Base-by-base conservation (phyloP, 1,284 basidiomycete species). In the Leucoagaricus sp. region DNA sequence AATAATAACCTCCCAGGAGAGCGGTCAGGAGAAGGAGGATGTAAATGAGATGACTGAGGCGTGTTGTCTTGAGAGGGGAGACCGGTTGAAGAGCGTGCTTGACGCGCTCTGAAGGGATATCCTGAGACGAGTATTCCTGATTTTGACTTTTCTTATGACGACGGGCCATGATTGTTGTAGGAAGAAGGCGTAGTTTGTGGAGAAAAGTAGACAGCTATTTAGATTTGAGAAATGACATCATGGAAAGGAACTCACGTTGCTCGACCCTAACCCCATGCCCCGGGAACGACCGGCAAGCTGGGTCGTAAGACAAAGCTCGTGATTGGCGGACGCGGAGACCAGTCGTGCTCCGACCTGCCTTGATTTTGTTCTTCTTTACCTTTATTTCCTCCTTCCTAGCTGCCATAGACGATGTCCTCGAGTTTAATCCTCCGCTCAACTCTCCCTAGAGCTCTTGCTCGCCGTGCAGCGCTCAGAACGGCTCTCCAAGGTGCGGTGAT, bases 341-440 rank as follows among this genome's bases (percentile, higher is more conserved):
- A 31, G 44, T 29, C 21, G 2, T 40, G 15, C 13, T 41, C 36
- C 33, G 33, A n/a, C 38, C 25, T 19, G 49, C 21, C 49, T n/a
- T 55, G 31, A 44, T 47, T 36, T 45, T 40, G 45, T 48, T 34
- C 31, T 29, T 31, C 47, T 28, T 55, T 40, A 49, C 52, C 52
- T 57, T 60, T 15, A 45, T 41, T 48, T 58, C 60, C 44, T 62
- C 64, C 45, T 46, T 58, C 59, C 46, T 62, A 64, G 57, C 61
- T 54, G 55, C 59, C 57, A 34, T 49, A 70, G 61, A 71, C 70
- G 60, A 86, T 86, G 84, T 77, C 83, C 59, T 71, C 78, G 55
- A 75, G 75, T 50, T 70, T 81, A 63, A 62, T 80, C 53, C 69
- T 84, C 48, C 82, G 79, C 58, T 80, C 81, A 28, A 74, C 78